Percentiles rank a stretch among this genome's conserved stretches.
Evolutionary conservation across 495 filamentous ascomycete species (phyloP).

Genomic region (Ascodesmis nigricans): DNA sequence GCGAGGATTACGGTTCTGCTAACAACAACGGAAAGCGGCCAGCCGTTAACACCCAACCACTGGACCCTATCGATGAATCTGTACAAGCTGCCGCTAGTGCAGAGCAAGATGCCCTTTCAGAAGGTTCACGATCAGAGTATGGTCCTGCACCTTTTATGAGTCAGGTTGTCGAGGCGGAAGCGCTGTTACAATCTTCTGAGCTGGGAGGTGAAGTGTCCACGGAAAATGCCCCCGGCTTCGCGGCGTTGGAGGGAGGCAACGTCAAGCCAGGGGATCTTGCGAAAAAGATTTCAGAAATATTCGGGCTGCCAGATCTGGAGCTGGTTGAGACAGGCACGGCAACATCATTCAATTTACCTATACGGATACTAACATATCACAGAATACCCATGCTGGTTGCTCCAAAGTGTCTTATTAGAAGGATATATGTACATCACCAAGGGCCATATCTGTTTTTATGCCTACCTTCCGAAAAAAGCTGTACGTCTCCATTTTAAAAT

Average conservation of each 20-base stretch:
- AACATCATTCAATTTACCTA: background rate
- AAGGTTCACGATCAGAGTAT: background rate
- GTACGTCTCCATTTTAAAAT: too few relatives aligned
- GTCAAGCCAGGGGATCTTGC: slow-evolving; percentile 29
- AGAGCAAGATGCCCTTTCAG: background rate
- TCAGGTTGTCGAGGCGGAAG: slow-evolving; percentile 63
- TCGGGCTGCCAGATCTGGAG: slow-evolving; percentile 61
- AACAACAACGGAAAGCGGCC: slow-evolving; percentile 4
- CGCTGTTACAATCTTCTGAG: slow-evolving; percentile 31
- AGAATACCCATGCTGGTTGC: slow-evolving; percentile 88
- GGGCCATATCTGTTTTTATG: slow-evolving; percentile 89
- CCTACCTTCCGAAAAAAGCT: slow-evolving; percentile 79
- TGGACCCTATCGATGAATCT: slow-evolving; percentile 4
- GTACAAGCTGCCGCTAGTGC: background rate
- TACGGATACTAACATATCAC: slow-evolving; percentile 5
- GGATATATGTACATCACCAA: slow-evolving; percentile 95
- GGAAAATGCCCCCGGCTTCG: slow-evolving; percentile 6
- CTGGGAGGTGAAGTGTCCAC: slow-evolving; percentile 25
- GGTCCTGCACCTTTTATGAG: slow-evolving; percentile 49
- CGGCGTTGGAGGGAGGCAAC: too few relatives aligned
- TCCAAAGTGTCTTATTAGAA: slow-evolving; percentile 80
- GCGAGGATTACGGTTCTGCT: slow-evolving; percentile 2
- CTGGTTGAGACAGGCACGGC: slow-evolving; percentile 53
- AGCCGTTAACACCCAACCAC: background rate
- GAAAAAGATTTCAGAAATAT: slow-evolving; percentile 62